These are phyloP conservation scores for Talaromyces amestolkiae DNA, from an alignment of 2,329 filamentous ascomycete genomes.

Conservation along the genomic window DNA sequence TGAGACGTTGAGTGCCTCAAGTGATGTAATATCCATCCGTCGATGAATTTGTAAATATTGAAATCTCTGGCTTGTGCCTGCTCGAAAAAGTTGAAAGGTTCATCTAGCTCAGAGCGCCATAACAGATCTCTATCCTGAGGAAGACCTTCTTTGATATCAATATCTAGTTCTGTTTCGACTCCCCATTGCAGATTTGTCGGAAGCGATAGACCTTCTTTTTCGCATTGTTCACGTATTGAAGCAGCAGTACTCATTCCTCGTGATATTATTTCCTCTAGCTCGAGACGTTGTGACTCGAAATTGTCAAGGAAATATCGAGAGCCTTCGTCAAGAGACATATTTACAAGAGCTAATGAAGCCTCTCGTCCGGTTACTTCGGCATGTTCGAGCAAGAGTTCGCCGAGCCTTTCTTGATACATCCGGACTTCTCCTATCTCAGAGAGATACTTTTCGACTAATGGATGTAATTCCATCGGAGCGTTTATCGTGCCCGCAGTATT, in stretches of 20 bases:
- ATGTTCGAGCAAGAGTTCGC: conserved; percentile 25
- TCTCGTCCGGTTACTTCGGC: conserved; percentile 15
- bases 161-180: neutral
- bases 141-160: conserved; percentile 2
- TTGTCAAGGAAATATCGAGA: conserved; percentile 26
- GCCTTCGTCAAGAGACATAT: conserved; percentile 24
- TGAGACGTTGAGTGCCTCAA: conserved; percentile 31
- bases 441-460: conserved; percentile 24
- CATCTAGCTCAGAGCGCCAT: conserved; percentile 22
- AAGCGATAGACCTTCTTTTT: neutral
- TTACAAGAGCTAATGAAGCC: conserved; percentile 21
- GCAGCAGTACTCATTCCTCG: conserved; percentile 22
- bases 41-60: conserved; percentile 27
- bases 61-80: conserved; percentile 15
- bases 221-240: conserved; percentile 24
- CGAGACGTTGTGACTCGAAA: conserved; percentile 24
- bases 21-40: conserved; percentile 33
- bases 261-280: conserved; percentile 26
- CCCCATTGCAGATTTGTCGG: neutral
- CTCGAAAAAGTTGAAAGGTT: conserved; percentile 25
- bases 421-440: conserved; percentile 25
- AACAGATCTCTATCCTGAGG: conserved; percentile 22
- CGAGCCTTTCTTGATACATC: conserved; percentile 26
- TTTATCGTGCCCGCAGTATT: neutral
- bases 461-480: conserved; percentile 12